Evolutionary conservation across 345 rosid species (phyloP).

Genomic region (Populus deltoides): DNA sequence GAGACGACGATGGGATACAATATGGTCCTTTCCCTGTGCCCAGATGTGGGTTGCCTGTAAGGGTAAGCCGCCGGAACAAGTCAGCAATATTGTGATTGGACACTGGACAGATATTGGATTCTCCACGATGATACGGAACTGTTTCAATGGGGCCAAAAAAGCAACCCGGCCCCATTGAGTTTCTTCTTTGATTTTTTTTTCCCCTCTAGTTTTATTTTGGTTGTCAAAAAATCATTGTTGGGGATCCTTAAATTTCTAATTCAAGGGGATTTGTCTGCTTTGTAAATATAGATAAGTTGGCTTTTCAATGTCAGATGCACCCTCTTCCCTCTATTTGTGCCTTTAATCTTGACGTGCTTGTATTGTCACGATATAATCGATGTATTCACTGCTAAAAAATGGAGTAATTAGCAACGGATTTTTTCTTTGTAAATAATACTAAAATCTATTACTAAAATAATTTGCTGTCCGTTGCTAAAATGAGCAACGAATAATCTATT

Average conservation of each 20-base stretch:
- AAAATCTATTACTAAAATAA: too few species aligned
- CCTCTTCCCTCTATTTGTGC: not conserved
- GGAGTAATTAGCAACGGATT: too few species aligned
- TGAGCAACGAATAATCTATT: too few species aligned
- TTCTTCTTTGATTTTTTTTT: not conserved
- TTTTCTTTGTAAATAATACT: fast-evolving
- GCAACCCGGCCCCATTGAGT: conserved; percentile 12
- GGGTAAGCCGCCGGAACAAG: conserved; percentile 37
- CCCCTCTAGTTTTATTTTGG: not conserved
- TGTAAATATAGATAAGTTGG: not conserved
- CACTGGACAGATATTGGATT: not conserved
- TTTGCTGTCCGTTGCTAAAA: too few species aligned
- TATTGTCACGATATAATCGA: conserved; percentile 1
- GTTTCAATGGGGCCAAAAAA: conserved; percentile 14
- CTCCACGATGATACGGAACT: conserved; percentile 4
- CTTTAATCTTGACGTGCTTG: not conserved
- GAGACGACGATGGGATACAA: conserved; percentile 73
- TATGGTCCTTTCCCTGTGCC: conserved; percentile 96
- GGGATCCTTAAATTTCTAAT: conserved; percentile 4
- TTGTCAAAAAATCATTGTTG: not conserved
- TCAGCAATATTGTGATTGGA: not conserved
- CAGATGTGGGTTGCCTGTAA: conserved; percentile 72
- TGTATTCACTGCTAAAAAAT: not conserved
- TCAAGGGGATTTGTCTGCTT: not conserved
- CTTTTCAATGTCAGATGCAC: conserved; percentile 9